Base-by-base conservation (phyloP, 2,329 filamentous ascomycete genomes). In the Fusarium sp. region DNA sequence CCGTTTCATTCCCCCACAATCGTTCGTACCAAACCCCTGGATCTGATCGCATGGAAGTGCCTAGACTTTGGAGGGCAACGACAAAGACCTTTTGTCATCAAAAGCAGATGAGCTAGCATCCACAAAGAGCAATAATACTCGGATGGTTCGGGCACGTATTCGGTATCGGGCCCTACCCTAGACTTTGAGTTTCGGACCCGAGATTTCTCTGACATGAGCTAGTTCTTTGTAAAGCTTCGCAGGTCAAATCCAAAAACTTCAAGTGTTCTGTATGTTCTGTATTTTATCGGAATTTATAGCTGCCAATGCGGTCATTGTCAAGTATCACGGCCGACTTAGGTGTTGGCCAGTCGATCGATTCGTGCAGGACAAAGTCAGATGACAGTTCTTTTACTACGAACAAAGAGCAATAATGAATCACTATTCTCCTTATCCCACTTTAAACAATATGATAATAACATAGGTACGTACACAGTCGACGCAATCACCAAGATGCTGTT, bases 1-100 rank as follows among this genome's bases (percentile, higher is more conserved):
- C 66, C 60, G 44, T 54, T 50, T 49, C 11, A 28, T 31, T 42
- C 49, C 63, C 55, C 58, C 53, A 69, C 62, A 56, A 45, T 49
- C 56, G 50, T 50, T 36, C 39, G 40, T 69, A 47, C 60, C 60
- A 63, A 48, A 43, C 38, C 31, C 36, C 35, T 19, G 19, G 19
- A 19, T 19, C 19, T 19, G 19, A 19, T 19, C 19, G 19, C 19
- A 19, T 19, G 19, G 19, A 19, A 19, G 19, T 19, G 19, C 19
- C 19, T 19, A 19, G 19, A 19, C 19, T 19, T 3, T 19, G 19
- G 19, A 19, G 19, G 19, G 19, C 19, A 19, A 19, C 19, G 19
- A 19, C 19, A 19, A 19, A 19, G 19, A 19, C 19, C 19, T 19
- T 19, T 19, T 19, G 19, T 19, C 19, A 19, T 19, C 19, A 19